Evolutionary conservation across 148 eudicot genomes (phyloP), one percentile per base, ranked within the genome.

Genomic region (Limonium bicolor): DNA sequence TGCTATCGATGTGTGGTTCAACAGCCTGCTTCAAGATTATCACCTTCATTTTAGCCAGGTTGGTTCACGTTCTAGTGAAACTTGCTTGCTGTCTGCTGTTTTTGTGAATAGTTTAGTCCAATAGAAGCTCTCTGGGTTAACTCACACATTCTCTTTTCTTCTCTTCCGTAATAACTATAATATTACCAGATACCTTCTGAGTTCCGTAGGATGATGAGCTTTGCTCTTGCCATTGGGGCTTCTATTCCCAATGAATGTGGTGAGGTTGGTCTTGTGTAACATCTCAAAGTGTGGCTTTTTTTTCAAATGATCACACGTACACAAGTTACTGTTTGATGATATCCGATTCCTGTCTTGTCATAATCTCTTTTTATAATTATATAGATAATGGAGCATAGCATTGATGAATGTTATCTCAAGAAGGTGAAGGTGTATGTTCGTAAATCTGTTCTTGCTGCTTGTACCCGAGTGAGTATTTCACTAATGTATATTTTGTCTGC

Each of bases 1-100:
- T 17, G 76, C 83, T 55, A 72, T 83, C 60, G 60, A 62, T 58
- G 49, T 60, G 24, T 82, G 94, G 86, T 88, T 86, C 40, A 83
- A 83, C 48, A 54, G 47, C 51, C 66, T 56, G 50, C 55, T 82
- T 60, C 80, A 65, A 65, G 83, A 82, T 64, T 88, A 88, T 74
- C 94, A 88, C 48, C 57, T 65, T 30, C 61, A 77, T 68, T 88
- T 74, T 54, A 27, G 57, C 70, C 72, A 88, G 96, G 96, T 88
- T n/a, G n/a, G n/a, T n/a, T n/a, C n/a, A n/a, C n/a, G n/a, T n/a
- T n/a, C n/a, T n/a, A n/a, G n/a, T n/a, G n/a, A n/a, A n/a, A n/a
- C n/a, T n/a, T n/a, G n/a, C n/a, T n/a, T n/a, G n/a, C n/a, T n/a
- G n/a, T n/a, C n/a, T n/a, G n/a, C n/a, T n/a, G n/a, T n/a, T n/a